These are phyloP conservation scores for Coriaria nepalensis DNA, from an alignment of 306 rosid species.

Conservation along the genomic window DNA sequence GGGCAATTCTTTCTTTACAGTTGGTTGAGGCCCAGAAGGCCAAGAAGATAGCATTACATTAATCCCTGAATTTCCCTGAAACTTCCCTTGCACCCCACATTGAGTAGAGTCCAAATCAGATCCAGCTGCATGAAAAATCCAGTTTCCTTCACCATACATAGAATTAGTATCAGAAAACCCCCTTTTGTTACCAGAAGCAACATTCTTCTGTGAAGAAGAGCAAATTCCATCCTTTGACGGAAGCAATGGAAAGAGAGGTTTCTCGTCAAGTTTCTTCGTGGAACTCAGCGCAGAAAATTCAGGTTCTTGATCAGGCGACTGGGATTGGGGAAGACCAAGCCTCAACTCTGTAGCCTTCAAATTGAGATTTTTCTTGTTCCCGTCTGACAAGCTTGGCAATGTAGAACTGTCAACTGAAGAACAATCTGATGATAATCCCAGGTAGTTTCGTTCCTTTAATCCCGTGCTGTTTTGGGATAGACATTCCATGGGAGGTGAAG, in stretches of 20 bases:
- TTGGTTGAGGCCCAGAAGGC: conserved; percentile 46
- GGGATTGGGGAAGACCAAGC: conserved; percentile 93
- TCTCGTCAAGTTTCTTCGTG: conserved; percentile 47
- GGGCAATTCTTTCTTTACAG: conserved; percentile 37
- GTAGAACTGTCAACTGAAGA: conserved; percentile 83
- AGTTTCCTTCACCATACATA: conserved; percentile 20
- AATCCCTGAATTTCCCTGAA: conserved; percentile 40
- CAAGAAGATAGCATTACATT: conserved; percentile 48
- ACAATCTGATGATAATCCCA: conserved; percentile 80
- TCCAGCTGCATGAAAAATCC: conserved; percentile 22
- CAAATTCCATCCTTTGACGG: conserved; percentile 68
- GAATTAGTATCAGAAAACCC: conserved; percentile 65
- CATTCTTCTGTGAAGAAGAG: conserved; percentile 34
- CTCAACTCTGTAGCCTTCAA: conserved; percentile 82
- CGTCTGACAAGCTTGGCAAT: conserved; percentile 46
- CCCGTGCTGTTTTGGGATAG: conserved; percentile 42
- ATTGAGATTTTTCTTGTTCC: conserved; percentile 51
- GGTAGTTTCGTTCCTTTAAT: conserved; percentile 72
- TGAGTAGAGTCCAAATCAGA: conserved; percentile 25
- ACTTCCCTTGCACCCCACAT: conserved; percentile 48
- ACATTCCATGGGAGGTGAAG: conserved; percentile 43
- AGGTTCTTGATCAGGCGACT: conserved; percentile 53
- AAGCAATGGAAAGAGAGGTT: conserved; percentile 69
- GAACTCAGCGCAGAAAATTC: conserved; percentile 33
- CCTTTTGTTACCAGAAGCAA: conserved; percentile 75